phyloP scores from a whole-genome alignment of 257 asterid species.

The Gentiana dahurica region DNA sequence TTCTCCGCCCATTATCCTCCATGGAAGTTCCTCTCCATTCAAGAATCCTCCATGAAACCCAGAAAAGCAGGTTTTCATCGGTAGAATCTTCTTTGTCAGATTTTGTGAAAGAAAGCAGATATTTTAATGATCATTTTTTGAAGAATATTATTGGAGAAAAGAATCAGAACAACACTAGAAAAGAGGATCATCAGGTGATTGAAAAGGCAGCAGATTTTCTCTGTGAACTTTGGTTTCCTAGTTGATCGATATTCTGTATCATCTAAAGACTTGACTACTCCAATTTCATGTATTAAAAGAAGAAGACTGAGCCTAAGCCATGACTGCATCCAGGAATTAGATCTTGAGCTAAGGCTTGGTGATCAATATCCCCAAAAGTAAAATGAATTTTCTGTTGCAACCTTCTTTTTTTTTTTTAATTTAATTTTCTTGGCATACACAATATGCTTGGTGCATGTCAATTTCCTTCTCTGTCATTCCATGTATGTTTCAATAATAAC shows the following conservation, averaged over 20 bases:
- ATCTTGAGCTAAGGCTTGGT: constrained; percentile 93
- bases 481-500: too few species aligned
- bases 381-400: constrained; percentile 14
- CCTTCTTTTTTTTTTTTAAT: too few species aligned
- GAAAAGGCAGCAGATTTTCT: constrained; percentile 30
- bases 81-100: constrained; percentile 37
- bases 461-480: too few species aligned
- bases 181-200: constrained; percentile 13
- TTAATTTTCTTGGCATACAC: too few species aligned
- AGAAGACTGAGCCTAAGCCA: constrained; percentile 29
- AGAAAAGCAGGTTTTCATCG: constrained; percentile 7
- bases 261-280: constrained; percentile 20
- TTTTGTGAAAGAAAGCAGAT: constrained; percentile 22
- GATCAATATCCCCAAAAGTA: constrained; percentile 45
- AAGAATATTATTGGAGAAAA: constrained; percentile 5
- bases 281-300: constrained; percentile 41
- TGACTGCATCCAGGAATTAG: constrained; percentile 42
- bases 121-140: constrained; percentile 15
- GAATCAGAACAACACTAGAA: constrained; percentile 1
- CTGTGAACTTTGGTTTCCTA: constrained; percentile 19
- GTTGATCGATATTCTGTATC: constrained; percentile 11
- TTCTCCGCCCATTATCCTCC: constrained; percentile 4
- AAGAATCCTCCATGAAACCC: constrained; percentile 18
- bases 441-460: too few species aligned
- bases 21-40: constrained; percentile 22